Evolutionary conservation across 2,329 filamentous ascomycete genomes (phyloP), one percentile per base, ranked within the genome.

Genomic region (Mycosphaerella sp.): DNA sequence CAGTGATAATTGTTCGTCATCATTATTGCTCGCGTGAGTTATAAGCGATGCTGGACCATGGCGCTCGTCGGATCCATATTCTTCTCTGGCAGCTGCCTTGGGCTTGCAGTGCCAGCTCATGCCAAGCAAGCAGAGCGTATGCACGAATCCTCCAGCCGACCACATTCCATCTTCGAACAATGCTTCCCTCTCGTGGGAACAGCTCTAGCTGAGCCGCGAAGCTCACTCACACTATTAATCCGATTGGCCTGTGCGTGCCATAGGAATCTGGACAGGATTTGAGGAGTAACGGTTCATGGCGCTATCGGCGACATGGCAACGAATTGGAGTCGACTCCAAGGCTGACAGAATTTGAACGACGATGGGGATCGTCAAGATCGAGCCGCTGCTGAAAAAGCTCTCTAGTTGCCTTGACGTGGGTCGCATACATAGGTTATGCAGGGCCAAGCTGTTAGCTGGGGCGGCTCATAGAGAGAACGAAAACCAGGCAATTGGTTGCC

Each of bases 61-160:
- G 37, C 17, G 16, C 16, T n/a, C n/a, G n/a, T n/a, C n/a, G n/a
- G 37, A 40, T 40, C n/a, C 18, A 17, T 13, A 13, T 40, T 5
- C 37, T 40, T 16, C 37, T 18, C 8, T 14, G 21, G 36, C 45
- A 41, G 37, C 18, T 40, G 7, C n/a, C n/a, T n/a, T n/a, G n/a
- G 44, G 34, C 44, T 47, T 40, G 44, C 45, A 35, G 9, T 41
- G 45, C 37, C 45, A 48, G 45, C 45, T 30, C 45, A 48, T 12
- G 16, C n/a, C 25, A 41, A 36, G 18, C 13, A 21, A 37, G 45
- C n/a, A n/a, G n/a, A 27, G 36, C 16, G 32, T 27, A 34, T 35
- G 35, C 30, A 17, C 16, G 9, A 18, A 48, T 48, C 36, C 45
- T 48, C 37, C 45, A 30, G 28, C 28, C 28, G 28, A 30, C 10